Conservation (phyloP, 306 rosid genomes). For the Argentina anserina region DNA sequence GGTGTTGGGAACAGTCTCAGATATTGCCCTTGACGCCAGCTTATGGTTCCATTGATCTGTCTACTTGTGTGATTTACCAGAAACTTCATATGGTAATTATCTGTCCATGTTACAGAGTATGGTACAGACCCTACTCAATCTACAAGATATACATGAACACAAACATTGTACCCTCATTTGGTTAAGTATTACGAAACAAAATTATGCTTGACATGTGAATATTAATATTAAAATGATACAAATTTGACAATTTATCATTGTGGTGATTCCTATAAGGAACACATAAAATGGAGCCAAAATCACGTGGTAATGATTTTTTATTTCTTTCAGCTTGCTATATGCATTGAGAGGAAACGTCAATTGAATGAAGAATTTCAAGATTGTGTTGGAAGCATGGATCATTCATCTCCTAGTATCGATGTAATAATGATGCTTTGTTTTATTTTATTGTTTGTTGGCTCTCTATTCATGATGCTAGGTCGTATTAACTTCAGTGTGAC, state of each 20-base stretch:
- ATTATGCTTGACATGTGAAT: slow-evolving; percentile 6
- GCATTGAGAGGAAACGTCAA: slow-evolving; percentile 73
- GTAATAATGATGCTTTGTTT: slow-evolving; percentile 34
- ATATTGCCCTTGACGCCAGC: slow-evolving; percentile 76
- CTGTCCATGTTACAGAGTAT: slow-evolving; percentile 23
- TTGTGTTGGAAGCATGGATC: slow-evolving; percentile 76
- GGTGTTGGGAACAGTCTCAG: slow-evolving; percentile 99
- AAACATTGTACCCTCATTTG: not conserved
- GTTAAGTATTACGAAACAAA: not conserved
- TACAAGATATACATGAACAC: not conserved
- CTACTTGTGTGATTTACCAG: slow-evolving; percentile 85
- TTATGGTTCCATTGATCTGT: slow-evolving; percentile 70
- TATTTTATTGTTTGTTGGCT: slow-evolving; percentile 12
- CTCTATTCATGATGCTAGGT: not conserved
- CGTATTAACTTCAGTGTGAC: slow-evolving; percentile 23
- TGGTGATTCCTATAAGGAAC: slow-evolving; percentile 4
- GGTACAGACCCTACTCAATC: not conserved
- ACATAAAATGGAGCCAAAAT: slow-evolving; percentile 17
- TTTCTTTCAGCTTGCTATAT: slow-evolving; percentile 74
- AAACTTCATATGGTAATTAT: slow-evolving; percentile 84
- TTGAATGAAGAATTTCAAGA: slow-evolving; percentile 80
- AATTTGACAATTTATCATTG: not conserved
- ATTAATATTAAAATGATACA: not conserved
- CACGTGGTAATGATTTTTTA: slow-evolving; percentile 23
- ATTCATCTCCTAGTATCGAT: slow-evolving; percentile 51